These are phyloP conservation scores for Phallus indusiatus DNA, from an alignment of 768 basidiomycete genomes.

Conservation along the genomic window DNA sequence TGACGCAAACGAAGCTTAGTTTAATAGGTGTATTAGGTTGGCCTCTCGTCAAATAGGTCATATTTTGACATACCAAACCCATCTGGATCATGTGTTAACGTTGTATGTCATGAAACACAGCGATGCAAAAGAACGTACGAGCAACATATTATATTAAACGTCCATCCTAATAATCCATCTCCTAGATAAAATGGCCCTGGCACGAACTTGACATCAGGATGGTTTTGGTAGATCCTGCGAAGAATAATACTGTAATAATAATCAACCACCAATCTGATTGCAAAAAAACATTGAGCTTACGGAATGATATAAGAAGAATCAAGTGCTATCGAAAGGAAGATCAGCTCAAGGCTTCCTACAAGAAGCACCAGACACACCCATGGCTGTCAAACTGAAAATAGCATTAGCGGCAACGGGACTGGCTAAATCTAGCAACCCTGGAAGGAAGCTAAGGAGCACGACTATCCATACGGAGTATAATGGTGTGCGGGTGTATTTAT, in stretches of 20 bases:
- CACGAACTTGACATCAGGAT: conserved; percentile 75
- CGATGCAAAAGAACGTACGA: conserved; percentile 11
- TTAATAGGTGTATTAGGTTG: background rate
- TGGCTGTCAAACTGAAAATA: conserved; percentile 74
- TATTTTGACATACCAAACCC: conserved; percentile 42
- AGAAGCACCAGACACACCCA: conserved; percentile 35
- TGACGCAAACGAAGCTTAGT: conserved; percentile 41
- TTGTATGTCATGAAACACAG: conserved; percentile 4
- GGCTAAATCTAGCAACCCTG: conserved; percentile 67
- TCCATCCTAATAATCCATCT: conserved; percentile 50
- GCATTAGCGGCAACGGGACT: conserved; percentile 70
- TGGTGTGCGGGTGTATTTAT: conserved; percentile 57
- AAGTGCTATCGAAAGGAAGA: conserved; percentile 12
- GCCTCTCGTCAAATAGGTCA: background rate
- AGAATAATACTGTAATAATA: conserved; percentile 10
- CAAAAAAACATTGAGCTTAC: conserved; percentile 16
- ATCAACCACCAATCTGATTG: background rate
- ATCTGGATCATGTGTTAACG: conserved; percentile 17
- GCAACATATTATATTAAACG: conserved; percentile 57
- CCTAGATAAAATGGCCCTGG: conserved; percentile 88
- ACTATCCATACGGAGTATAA: conserved; percentile 69
- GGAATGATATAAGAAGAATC: conserved; percentile 79
- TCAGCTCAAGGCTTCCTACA: background rate
- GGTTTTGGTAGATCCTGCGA: conserved; percentile 55
- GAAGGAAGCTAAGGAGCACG: conserved; percentile 56